These are phyloP conservation scores for Suillus bovinus DNA, from an alignment of 768 basidiomycete species.

Conservation along the genomic window DNA sequence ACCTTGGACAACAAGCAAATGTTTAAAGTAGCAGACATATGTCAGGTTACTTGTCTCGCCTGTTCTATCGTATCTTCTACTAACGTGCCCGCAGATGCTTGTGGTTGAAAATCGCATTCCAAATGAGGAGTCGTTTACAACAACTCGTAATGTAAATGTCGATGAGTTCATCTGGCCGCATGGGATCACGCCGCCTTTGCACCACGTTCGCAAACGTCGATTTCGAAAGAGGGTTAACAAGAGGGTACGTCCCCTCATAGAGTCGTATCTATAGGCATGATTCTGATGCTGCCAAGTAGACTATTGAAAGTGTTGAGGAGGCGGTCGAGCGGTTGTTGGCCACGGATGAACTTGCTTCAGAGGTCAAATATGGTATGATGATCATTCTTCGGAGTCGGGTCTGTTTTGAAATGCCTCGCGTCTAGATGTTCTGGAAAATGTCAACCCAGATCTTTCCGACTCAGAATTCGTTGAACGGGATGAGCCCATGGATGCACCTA, in stretches of 20 bases:
- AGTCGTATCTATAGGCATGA: background rate
- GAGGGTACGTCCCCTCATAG: conserved; percentile 49
- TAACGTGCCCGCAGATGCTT: conserved; percentile 68
- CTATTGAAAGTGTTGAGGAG: conserved; percentile 92
- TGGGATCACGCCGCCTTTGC: conserved; percentile 91
- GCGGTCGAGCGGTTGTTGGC: conserved; percentile 87
- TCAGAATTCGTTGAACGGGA: conserved; percentile 82
- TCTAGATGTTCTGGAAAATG: conserved; percentile 84
- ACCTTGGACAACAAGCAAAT: conserved; percentile 94
- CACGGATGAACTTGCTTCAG: conserved; percentile 71
- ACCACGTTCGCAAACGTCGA: conserved; percentile 86
- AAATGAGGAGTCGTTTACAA: conserved; percentile 63
- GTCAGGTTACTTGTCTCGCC: conserved; percentile 61
- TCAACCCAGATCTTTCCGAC: conserved; percentile 88
- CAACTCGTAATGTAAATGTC: conserved; percentile 75
- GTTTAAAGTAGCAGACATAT: conserved; percentile 99
- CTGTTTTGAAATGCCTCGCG: conserved; percentile 3
- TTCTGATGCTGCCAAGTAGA: conserved; percentile 42
- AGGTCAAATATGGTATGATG: conserved; percentile 73
- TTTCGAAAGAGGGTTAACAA: conserved; percentile 90
- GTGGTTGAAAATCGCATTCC: conserved; percentile 78
- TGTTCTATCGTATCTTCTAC: conserved; percentile 12
- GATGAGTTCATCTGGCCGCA: conserved; percentile 99
- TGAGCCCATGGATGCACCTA: conserved; percentile 58
- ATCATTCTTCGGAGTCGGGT: background rate